A percentile compares a stretch with the other conserved stretches of the same genome.
Evolutionary conservation across 2,329 filamentous ascomycete species (phyloP).

Genomic region (Chalaropsis ovoidea): DNA sequence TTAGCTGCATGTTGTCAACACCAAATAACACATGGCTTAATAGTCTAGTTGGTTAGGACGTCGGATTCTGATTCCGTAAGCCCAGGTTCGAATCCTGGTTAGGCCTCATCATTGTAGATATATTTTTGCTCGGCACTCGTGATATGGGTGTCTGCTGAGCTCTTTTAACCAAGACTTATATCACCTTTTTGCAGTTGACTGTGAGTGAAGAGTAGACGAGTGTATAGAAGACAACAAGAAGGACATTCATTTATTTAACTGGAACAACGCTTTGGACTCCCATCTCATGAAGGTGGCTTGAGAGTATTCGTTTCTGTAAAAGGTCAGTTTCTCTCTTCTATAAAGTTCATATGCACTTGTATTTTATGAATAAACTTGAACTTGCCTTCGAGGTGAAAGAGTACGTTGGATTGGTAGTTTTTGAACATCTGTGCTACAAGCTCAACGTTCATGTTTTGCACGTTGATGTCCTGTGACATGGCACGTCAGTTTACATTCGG

Average conservation of each 20-base stretch:
- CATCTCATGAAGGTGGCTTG: conserved; percentile 58
- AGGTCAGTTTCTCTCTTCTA: conserved; percentile 26
- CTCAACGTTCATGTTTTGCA: conserved; percentile 98
- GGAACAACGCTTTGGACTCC: not conserved
- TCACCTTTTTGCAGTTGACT: not conserved
- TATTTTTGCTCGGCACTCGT: not conserved
- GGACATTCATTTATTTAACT: not conserved
- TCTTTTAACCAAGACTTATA: too few relatives aligned
- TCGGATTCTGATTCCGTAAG: conserved; percentile 26
- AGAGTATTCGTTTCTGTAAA: conserved; percentile 66
- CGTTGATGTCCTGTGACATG: conserved; percentile 71
- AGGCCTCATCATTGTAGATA: not conserved
- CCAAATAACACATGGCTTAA: conserved; percentile 12
- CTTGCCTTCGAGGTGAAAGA: conserved; percentile 92
- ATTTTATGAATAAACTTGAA: not conserved
- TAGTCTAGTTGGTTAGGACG: conserved; percentile 26
- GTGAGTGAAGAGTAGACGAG: not conserved
- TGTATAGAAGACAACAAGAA: not conserved
- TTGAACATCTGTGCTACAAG: conserved; percentile 99
- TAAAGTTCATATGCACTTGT: not conserved
- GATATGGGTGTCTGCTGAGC: too few relatives aligned
- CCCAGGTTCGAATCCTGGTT: conserved; percentile 26
- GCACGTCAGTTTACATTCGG: not conserved
- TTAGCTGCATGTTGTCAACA: too few relatives aligned
- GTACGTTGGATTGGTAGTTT: conserved; percentile 95